Evolutionary conservation across 2,329 filamentous ascomycete species (phyloP), one percentile per base, ranked within the genome.

Genomic region (Alternaria infectoria): DNA sequence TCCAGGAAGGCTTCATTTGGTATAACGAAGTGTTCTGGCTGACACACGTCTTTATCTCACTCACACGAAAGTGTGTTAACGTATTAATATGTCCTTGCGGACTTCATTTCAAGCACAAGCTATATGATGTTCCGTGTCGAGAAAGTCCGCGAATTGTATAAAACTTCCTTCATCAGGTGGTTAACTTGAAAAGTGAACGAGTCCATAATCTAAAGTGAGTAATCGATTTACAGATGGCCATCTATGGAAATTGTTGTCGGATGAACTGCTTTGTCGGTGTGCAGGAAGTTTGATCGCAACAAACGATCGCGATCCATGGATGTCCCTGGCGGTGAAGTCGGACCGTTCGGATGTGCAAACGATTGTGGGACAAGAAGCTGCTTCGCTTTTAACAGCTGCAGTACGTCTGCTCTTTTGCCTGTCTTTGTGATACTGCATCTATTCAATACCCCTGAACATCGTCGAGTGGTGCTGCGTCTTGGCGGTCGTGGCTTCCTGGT

Each of bases 401-500:
- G 5, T 15, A 23, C 12, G 12, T 13, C 28, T 36, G 28, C 17
- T 51, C 19, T 8, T 51, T 21, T 12, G 11, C 28, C 12, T n/a
- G 6, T 13, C 19, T 51, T 19, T 51, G 17, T 32, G 26, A 17
- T 15, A 51, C 1, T 36, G 17, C 45, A 4, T n/a, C n/a, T 43
- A 23, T 13, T 36, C 17, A 40, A 45, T 40, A 15, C 6, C 11
- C 21, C 43, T 13, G 19, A 6, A 61, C 6, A 47, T 21, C 19
- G 54, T 47, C 26, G 23, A 28, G 40, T 64, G 44, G 51, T 52
- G 23, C 30, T 50, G 26, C 25, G 54, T 36, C 57, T 66, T 64
- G 63, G 63, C 61, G 46, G 13, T 51, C 43, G 45, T 66, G 23
- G 17, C 57, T 54, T 47, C 46, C 52, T 54, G 23, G 56, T 59